Evolutionary conservation across 192 early-diverging fungal species (phyloP), one percentile per base, ranked within the genome.

Genomic region (Dissophora ornata): DNA sequence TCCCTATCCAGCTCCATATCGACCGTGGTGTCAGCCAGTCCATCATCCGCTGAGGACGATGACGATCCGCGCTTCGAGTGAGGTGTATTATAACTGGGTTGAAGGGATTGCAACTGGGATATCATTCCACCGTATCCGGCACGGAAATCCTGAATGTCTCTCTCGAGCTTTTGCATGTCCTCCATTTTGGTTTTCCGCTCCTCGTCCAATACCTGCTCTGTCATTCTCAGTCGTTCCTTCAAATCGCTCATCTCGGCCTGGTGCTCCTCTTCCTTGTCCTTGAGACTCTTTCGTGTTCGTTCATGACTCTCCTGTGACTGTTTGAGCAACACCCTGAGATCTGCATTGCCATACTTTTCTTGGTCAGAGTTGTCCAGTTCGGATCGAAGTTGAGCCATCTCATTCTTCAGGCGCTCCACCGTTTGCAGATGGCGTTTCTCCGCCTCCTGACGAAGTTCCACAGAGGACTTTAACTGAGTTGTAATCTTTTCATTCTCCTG

Each of bases 181-280:
- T 67, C 73, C 32, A 62, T 40, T 42, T 77, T 77, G 46, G 42
- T 32, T 22, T 48, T 67, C 16, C 73, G 50, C 45, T 77, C 73
- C 19, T 67, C 64, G 1, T 77, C 73, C 36, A 77, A 53, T n/a
- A 57, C 28, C 15, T 67, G 57, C 24, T 77, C 63, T 7, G 59
- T 57, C 36, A 57, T 19, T 24, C 41, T 48, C 8, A 77, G 58
- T 18, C 53, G 73, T 12, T 67, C 65, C 59, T 52, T 77, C 44
- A 77, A 24, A 6, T 61, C 73, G 13, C 45, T 44, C 21, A 77
- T 62, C 30, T 77, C 73, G 12, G 64, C 38, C 30, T 51, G 42
- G 30, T 65, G 66, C n/a, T 77, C 73, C 25, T 77, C 73, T 21
- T 77, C 73, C 49, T 77, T 77, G 59, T 77, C 73, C 52, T 67